Conservation (phyloP, 495 filamentous ascomycete species). For the Tuber microsphaerosporum region DNA sequence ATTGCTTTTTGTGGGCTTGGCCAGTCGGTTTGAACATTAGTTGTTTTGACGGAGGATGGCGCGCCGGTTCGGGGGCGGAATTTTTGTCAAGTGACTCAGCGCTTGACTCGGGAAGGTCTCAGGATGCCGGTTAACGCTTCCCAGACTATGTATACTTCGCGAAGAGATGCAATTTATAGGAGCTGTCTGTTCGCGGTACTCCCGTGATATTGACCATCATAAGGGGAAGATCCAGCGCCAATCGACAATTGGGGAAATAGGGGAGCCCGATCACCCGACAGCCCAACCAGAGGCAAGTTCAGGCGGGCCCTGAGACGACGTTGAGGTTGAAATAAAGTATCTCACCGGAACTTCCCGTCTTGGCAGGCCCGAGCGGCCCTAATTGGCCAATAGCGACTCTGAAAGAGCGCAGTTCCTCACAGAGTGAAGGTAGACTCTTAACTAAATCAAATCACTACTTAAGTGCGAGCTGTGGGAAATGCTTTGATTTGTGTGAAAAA, state of each 20-base stretch:
- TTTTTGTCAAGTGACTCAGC: neutral
- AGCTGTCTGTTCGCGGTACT: neutral
- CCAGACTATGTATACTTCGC: neutral
- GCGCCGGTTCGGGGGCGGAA: neutral
- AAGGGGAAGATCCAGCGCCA: neutral
- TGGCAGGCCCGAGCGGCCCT: neutral
- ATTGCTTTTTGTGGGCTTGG: constrained; percentile 2
- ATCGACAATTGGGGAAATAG: neutral
- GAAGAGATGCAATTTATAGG: neutral
- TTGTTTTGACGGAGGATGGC: neutral
- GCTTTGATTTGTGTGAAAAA: neutral
- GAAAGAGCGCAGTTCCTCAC: neutral
- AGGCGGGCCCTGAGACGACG: neutral
- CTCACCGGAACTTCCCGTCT: neutral
- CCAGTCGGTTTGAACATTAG: neutral
- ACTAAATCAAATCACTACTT: neutral
- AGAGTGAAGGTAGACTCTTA: neutral
- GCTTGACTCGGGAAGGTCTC: neutral
- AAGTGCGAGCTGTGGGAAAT: neutral
- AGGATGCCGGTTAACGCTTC: neutral
- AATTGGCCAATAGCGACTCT: neutral
- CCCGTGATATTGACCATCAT: neutral
- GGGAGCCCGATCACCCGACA: neutral
- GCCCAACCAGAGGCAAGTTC: neutral
- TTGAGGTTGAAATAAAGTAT: constrained; percentile 4